Base-by-base conservation (phyloP, 2,329 filamentous ascomycete genomes). In the Colletotrichum aenigma region DNA sequence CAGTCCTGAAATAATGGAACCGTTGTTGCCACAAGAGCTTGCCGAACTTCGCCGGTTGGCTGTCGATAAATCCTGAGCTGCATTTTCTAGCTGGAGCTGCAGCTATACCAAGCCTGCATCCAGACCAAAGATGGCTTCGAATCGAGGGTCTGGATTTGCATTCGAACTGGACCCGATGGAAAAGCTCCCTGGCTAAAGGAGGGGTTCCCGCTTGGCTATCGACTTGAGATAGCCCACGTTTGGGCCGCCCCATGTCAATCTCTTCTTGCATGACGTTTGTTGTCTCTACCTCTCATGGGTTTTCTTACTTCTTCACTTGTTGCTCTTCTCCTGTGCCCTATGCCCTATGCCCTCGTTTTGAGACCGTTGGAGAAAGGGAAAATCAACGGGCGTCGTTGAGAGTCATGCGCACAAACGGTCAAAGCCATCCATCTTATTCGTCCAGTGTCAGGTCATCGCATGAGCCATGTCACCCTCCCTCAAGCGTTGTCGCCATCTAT, bases 381-480 rank as follows among this genome's bases (percentile, higher is more conserved):
- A 38, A 26, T 24, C 64, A 28, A 75, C 62, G 15, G 24, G 34
- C 69, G 56, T 32, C 30, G 12, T n/a, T 21, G 36, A 62, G 69
- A 75, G 68, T 75, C 72, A 75, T 75, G 68, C 38, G 28, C 32
- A 60, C 43, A 32, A 48, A 52, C 30, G 38, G 24, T 58, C 58
- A 16, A 61, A 52, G 69, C 36, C 48, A 66, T n/a, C 12, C 36
- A 43, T 48, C 38, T 67, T 73, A n/a, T 68, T 75, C 21, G 55
- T 62, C 15, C 62, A 43, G 38, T 28, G 69, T 64, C 55, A 48
- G 65, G 32, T 34, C 68, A 34, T 43, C 64, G 70, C 69, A 65
- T 36, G 15, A 67, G 56, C 64, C 48, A 73, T 75, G 69, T 68
- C 64, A 72, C 69, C 64, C 69, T 73, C 73, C 62, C 36, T 68